A percentile compares a stretch with the other conserved stretches of the same genome.
These are phyloP conservation scores for Psilocybe mexicana DNA, from an alignment of 1,284 basidiomycete species.

Conservation along the genomic window DNA sequence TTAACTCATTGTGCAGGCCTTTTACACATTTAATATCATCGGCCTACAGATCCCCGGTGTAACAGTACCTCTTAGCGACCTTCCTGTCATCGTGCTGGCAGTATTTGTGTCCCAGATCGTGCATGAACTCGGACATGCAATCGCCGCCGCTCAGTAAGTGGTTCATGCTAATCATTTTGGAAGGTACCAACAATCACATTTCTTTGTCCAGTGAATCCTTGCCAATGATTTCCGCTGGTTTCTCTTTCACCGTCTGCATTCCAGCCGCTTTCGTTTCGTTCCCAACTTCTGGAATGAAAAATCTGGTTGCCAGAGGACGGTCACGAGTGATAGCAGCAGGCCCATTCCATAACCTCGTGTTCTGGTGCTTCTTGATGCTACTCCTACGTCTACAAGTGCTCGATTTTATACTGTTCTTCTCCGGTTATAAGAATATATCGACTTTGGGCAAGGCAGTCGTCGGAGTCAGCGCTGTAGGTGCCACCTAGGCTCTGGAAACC, in stretches of 20 bases:
- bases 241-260: conserved; percentile 54
- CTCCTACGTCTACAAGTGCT: conserved; percentile 32
- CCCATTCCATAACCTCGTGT: conserved; percentile 67
- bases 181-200: not conserved
- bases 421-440: conserved; percentile 54
- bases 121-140: conserved; percentile 73
- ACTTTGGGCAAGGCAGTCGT: conserved; percentile 52
- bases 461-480: conserved; percentile 46
- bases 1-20: not conserved
- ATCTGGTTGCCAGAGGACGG: conserved; percentile 41
- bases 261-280: conserved; percentile 74
- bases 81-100: conserved; percentile 59
- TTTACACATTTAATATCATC: not conserved
- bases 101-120: conserved; percentile 60
- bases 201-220: conserved; percentile 45
- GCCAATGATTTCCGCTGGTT: conserved; percentile 58
- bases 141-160: conserved; percentile 65
- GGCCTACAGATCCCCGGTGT: conserved; percentile 70
- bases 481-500: not conserved
- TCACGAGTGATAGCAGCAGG: conserved; percentile 64
- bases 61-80: conserved; percentile 66
- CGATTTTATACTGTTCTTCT: conserved; percentile 31
- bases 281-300: conserved; percentile 41
- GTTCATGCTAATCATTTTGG: not conserved
- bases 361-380: conserved; percentile 42